These are phyloP conservation scores for Tulasnella sp. DNA, from an alignment of 768 basidiomycete genomes.

Conservation along the genomic window DNA sequence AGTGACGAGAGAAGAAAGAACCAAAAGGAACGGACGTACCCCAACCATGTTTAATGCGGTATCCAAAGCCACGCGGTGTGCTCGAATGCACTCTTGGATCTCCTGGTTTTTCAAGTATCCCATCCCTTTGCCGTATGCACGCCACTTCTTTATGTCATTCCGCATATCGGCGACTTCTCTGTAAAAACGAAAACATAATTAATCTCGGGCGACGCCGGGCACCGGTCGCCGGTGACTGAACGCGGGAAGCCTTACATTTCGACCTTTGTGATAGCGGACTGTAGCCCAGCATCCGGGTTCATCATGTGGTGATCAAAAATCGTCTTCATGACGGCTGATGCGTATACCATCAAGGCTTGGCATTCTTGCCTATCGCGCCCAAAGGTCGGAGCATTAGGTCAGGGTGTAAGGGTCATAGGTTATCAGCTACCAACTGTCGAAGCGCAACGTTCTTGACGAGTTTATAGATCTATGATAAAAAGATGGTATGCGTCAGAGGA, in stretches of 20 bases:
- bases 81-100: neutral
- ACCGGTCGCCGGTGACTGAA: too few species aligned
- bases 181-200: neutral
- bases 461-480: neutral
- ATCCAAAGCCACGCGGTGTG: neutral
- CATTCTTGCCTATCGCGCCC: too few species aligned
- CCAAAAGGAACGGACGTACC: neutral
- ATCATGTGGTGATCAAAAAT: neutral
- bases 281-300: neutral
- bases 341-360: neutral
- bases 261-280: neutral
- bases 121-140: neutral
- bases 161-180: neutral
- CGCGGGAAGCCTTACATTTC: neutral
- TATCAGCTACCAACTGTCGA: neutral
- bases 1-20: neutral
- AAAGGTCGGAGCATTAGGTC: too few species aligned
- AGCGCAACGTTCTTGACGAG: neutral
- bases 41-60: neutral
- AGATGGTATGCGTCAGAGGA: too few species aligned
- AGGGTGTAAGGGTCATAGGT: neutral
- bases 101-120: slow-evolving; percentile 3
- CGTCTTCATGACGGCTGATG: neutral
- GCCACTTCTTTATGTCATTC: neutral
- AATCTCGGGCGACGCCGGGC: neutral